Percentiles rank a stretch among this genome's conserved stretches.
Evolutionary conservation across 345 rosid species (phyloP).

Genomic region (Eutrema yunnanense): DNA sequence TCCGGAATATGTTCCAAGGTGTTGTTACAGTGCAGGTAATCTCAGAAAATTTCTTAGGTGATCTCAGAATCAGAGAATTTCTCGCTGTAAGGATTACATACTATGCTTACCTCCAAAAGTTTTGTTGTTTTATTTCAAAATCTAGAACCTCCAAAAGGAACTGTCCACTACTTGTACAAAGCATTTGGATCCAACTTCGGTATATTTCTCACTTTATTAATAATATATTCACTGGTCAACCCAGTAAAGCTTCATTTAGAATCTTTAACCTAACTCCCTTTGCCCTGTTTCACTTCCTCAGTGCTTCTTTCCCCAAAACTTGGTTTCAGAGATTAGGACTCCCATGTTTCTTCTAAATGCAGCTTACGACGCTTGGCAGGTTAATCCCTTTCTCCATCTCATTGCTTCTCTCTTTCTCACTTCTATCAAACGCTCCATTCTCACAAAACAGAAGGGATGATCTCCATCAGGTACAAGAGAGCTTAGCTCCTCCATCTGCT

Average conservation of each 20-base stretch:
- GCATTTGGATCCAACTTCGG: constrained; percentile 77
- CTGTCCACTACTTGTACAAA: constrained; percentile 64
- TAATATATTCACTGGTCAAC: constrained; percentile 27
- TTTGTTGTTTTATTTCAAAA: constrained; percentile 6
- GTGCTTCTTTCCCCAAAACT: constrained; percentile 91
- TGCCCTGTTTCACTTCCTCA: constrained; percentile 20
- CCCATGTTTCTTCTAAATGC: constrained; percentile 77
- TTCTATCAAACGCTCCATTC: neutral
- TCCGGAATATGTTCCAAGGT: constrained; percentile 57
- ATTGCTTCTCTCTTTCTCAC: neutral
- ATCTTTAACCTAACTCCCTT: constrained; percentile 22
- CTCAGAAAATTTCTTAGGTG: neutral
- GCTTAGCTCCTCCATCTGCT: constrained; percentile 68
- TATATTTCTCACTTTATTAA: constrained; percentile 15
- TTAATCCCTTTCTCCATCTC: neutral
- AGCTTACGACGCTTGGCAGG: constrained; percentile 91
- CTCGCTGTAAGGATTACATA: neutral
- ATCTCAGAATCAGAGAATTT: neutral
- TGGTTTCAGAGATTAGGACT: constrained; percentile 55
- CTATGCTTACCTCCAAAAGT: neutral
- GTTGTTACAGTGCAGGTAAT: constrained; percentile 80
- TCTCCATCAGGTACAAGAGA: constrained; percentile 48
- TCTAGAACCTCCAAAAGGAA: constrained; percentile 59
- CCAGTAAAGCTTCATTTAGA: neutral
- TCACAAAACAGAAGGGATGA: neutral